Percentiles rank a stretch among this genome's conserved stretches.
Evolutionary conservation across 2,329 filamentous ascomycete species (phyloP).

Genomic region (Xylariaceae sp.): DNA sequence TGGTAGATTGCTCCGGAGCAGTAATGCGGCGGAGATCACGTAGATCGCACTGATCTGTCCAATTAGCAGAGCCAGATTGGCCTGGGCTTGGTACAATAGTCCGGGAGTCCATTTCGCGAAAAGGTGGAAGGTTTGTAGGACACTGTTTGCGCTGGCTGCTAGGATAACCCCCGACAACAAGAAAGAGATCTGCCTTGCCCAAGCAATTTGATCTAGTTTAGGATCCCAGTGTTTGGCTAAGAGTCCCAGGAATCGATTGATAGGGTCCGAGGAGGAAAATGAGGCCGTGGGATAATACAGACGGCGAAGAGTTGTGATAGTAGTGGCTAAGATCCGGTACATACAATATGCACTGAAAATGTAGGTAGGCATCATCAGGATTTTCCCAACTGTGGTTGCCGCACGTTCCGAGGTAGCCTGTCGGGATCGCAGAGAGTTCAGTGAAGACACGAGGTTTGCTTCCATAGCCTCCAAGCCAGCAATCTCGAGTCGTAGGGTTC

Average conservation of each 20-base stretch:
- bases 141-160: conserved; percentile 72
- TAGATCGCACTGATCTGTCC: conserved; percentile 80
- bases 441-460: conserved; percentile 58
- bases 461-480: conserved; percentile 76
- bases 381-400: conserved; percentile 59
- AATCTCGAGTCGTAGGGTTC: conserved; percentile 66
- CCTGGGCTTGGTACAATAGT: conserved; percentile 66
- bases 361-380: conserved; percentile 58
- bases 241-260: conserved; percentile 75
- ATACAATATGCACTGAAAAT: conserved; percentile 76
- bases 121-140: conserved; percentile 77
- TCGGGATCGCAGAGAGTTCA: conserved; percentile 58
- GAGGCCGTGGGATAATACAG: conserved; percentile 41
- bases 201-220: conserved; percentile 72
- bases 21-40: conserved; percentile 71
- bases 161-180: conserved; percentile 77
- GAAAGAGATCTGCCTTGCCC: conserved; percentile 82
- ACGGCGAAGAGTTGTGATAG: conserved; percentile 61
- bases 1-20: conserved; percentile 73
- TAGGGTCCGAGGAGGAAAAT: conserved; percentile 70
- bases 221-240: conserved; percentile 81
- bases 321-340: conserved; percentile 72
- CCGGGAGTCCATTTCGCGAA: conserved; percentile 70
- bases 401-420: conserved; percentile 60
- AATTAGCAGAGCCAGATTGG: conserved; percentile 72